These are phyloP conservation scores for Cenchrus purpureus DNA, from an alignment of 176 grass and related monocot genomes.

Conservation along the genomic window DNA sequence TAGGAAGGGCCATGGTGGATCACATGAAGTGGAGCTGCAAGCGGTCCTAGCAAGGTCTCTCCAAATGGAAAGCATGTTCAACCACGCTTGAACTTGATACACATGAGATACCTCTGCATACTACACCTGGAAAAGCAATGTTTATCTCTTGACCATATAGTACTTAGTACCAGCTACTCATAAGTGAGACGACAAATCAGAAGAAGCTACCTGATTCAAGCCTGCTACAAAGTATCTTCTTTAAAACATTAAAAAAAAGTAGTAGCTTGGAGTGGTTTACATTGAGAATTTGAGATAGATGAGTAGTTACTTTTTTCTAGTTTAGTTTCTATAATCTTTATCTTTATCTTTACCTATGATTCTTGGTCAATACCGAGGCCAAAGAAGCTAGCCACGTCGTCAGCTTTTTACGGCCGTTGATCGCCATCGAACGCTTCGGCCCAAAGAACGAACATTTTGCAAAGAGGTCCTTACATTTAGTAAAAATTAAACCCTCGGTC, in stretches of 20 bases:
- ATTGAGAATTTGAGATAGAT: background rate
- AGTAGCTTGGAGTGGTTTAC: background rate
- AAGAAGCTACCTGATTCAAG: background rate
- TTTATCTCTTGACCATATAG: background rate
- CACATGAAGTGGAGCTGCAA: background rate
- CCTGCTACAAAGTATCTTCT: background rate
- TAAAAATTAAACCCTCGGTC: no score
- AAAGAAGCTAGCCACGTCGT: no score
- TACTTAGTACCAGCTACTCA: background rate
- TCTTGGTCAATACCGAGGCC: no score
- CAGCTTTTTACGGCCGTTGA: no score
- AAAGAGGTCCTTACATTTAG: no score
- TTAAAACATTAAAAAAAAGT: background rate
- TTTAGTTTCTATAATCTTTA: background rate
- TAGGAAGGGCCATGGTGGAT: background rate
- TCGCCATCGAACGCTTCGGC: no score
- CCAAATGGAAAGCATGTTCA: background rate
- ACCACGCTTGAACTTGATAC: background rate
- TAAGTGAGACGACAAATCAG: background rate
- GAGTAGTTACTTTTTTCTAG: background rate
- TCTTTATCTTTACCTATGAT: no score
- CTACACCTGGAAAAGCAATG: background rate
- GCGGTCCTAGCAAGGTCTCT: background rate
- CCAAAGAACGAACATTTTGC: no score
- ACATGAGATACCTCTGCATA: background rate